Base-by-base conservation (phyloP, 345 rosid genomes). In the Bruguiera sexangula region DNA sequence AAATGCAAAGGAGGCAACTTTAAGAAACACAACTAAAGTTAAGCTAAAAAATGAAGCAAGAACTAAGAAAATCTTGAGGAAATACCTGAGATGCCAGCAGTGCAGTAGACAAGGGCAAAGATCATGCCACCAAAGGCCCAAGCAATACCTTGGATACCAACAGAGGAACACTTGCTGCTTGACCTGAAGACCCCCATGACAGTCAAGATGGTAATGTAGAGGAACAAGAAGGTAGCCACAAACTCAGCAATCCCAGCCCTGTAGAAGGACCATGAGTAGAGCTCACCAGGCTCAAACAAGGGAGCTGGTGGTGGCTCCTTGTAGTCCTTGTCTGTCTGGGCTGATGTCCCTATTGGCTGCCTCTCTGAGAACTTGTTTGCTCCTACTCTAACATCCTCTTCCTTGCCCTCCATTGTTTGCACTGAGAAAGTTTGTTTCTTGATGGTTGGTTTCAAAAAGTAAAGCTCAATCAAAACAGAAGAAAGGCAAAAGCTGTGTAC, bases 111-210 rank as follows among this genome's bases (percentile, higher is more conserved):
- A 74, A 74, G 77, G 21, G 77, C 77, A 74, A 74, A 74, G 72
- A 74, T 74, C 77, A 74, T 74, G n/a, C 76, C 76, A 67, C 76
- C 76, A 73, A 73, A 73, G 54, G 76, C 77, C 77, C 77, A 74
- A 18, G 77, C 77, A 68, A 74, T 74, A 8, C 77, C 77, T 68
- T 74, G 77, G 29, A 60, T 55, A 34, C 77, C 77, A 15, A 74
- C 77, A 62, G 72, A 68, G 26, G 58, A 6, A 46, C 77, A 74
- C 20, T 68, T 74, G 68, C 15, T 53, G 5, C 8, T 6, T 11
- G 73, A 39, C 36, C 55, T 74, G 2, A 64, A 55, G 50, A 68
- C 63, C 19, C 77, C 77, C 77, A 74, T 74, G 31, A 74, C 73
- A 62, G 77, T 74, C 51, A 74, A 62, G 57, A 74, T 62, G 15